phyloP scores from a whole-genome alignment of 2,329 filamentous ascomycete genomes.

The Corniculantispora saksenae region DNA sequence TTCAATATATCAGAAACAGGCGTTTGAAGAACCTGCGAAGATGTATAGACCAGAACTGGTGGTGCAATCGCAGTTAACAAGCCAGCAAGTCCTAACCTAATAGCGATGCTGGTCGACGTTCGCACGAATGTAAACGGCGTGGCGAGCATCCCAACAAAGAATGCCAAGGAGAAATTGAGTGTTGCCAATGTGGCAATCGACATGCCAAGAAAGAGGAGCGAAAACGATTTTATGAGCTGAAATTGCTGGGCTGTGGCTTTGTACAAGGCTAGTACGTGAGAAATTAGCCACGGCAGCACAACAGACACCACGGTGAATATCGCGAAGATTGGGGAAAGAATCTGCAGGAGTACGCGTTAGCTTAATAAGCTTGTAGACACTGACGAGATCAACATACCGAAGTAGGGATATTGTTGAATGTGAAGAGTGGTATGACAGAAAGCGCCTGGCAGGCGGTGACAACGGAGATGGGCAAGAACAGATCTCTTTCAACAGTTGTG shows the following conservation, averaged over 20 bases:
- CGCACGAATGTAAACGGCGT: constrained; percentile 76
- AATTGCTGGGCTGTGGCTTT: constrained; percentile 68
- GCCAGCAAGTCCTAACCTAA: constrained; percentile 45
- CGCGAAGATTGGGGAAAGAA: constrained; percentile 60
- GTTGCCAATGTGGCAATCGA: constrained; percentile 91
- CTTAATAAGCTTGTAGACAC: not conserved
- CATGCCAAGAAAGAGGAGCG: constrained; percentile 87
- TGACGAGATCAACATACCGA: constrained; percentile 52
- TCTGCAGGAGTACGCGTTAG: constrained; percentile 39
- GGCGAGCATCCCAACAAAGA: constrained; percentile 79
- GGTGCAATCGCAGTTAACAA: constrained; percentile 65
- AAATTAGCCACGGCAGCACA: constrained; percentile 58
- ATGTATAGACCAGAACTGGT: constrained; percentile 53
- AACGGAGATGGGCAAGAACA: constrained; percentile 72
- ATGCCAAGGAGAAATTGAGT: constrained; percentile 89
- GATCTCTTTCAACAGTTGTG: constrained; percentile 57
- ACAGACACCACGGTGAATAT: constrained; percentile 57
- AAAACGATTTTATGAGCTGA: constrained; percentile 83
- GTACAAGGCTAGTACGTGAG: constrained; percentile 54
- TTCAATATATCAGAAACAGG: constrained; percentile 61
- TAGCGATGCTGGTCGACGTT: constrained; percentile 43
- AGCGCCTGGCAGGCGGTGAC: constrained; percentile 74
- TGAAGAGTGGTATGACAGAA: constrained; percentile 76
- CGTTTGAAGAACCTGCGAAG: constrained; percentile 42
- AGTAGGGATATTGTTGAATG: constrained; percentile 76